phyloP scores from a whole-genome alignment of 352 stramenopile genomes.

The Phytophthora palmivora region DNA sequence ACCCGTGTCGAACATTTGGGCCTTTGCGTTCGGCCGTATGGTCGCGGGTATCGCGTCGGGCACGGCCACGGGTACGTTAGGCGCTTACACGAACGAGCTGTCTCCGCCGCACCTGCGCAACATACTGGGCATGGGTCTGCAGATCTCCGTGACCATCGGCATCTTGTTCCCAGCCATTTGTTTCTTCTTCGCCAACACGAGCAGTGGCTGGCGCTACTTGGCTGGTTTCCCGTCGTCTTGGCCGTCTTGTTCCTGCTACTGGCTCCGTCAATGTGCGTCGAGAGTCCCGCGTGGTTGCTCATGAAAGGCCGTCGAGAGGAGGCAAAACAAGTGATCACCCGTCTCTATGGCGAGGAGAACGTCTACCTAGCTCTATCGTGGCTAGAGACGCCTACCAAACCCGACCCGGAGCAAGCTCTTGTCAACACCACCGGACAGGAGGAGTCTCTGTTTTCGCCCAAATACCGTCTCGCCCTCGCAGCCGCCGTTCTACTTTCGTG shows the following conservation, averaged over 20 bases:
- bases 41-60: conserved; percentile 45
- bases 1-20: conserved; percentile 23
- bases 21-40: conserved; percentile 43
- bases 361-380: conserved; percentile 28
- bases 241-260: conserved; percentile 47
- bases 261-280: conserved; percentile 32
- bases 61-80: conserved; percentile 20
- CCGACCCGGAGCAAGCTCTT: conserved; percentile 17
- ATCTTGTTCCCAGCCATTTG: conserved; percentile 22
- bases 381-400: conserved; percentile 26
- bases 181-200: conserved; percentile 34
- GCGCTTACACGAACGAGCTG: conserved; percentile 25
- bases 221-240: conserved; percentile 54
- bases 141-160: conserved; percentile 22
- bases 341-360: conserved; percentile 40
- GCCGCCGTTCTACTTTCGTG: conserved; percentile 7
- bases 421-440: background rate
- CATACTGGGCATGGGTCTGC: conserved; percentile 16
- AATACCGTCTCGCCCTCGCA: conserved; percentile 6
- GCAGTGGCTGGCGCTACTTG: conserved; percentile 42
- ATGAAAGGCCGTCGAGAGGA: conserved; percentile 25
- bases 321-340: conserved; percentile 31
- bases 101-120: conserved; percentile 16
- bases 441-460: conserved; percentile 16
- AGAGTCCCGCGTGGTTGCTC: conserved; percentile 40